Evolutionary conservation across 2,329 filamentous ascomycete genomes (phyloP).

Genomic region (Penicillium glabrum): DNA sequence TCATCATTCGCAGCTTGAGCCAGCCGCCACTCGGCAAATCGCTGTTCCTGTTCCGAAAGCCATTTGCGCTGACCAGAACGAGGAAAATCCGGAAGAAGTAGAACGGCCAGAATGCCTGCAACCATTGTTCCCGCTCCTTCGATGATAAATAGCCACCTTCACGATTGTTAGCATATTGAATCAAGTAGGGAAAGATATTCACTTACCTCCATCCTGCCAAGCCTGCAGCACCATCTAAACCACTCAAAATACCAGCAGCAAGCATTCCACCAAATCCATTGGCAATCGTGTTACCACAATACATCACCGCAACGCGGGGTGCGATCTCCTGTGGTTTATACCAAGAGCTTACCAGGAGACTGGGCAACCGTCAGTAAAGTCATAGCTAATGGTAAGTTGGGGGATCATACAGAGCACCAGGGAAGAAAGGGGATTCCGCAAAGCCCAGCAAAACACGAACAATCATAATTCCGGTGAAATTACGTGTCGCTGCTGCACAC

Average conservation of each 20-base stretch:
- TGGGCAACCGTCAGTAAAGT: neutral
- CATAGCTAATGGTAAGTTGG: neutral
- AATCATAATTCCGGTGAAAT: slow-evolving; percentile 18
- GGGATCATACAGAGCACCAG: slow-evolving; percentile 36
- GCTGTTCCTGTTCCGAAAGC: slow-evolving; percentile 21
- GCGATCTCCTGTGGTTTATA: slow-evolving; percentile 65
- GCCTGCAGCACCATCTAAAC: slow-evolving; percentile 40
- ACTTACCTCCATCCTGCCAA: slow-evolving; percentile 38
- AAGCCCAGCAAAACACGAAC: slow-evolving; percentile 38
- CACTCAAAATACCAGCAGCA: slow-evolving; percentile 23
- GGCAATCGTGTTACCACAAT: slow-evolving; percentile 42
- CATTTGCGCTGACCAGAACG: slow-evolving; percentile 17
- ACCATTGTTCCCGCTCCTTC: slow-evolving; percentile 39
- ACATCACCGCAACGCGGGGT: slow-evolving; percentile 46
- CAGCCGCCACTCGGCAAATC: slow-evolving; percentile 20
- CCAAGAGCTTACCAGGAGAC: slow-evolving; percentile 48
- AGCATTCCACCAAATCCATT: slow-evolving; percentile 44
- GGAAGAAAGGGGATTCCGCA: slow-evolving; percentile 61
- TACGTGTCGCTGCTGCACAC: slow-evolving; percentile 40
- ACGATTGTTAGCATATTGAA: neutral
- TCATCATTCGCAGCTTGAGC: slow-evolving; percentile 19
- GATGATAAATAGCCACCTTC: slow-evolving; percentile 39
- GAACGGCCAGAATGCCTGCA: slow-evolving; percentile 32
- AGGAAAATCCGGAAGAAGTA: slow-evolving; percentile 35
- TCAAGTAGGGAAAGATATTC: neutral